Percentiles rank a stretch among this genome's conserved stretches.
Evolutionary conservation across 352 stramenopile genomes (phyloP).

Genomic region (Pythium aphanidermatum): DNA sequence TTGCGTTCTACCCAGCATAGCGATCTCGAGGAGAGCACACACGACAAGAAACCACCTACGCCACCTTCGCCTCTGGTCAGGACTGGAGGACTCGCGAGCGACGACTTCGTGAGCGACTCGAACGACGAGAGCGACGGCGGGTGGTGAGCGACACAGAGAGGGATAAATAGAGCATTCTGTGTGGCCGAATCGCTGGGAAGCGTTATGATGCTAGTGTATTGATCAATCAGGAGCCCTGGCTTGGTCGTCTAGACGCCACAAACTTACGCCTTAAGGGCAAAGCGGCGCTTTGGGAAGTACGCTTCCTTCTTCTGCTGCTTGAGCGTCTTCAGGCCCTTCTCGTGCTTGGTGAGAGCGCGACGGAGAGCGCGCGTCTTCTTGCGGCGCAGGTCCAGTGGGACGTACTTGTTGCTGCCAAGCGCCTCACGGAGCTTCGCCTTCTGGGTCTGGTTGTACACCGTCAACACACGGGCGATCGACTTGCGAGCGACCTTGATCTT

Average conservation of each 20-base stretch:
- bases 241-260: conserved; percentile 15
- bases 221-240: conserved; percentile 43
- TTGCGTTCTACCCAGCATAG: conserved; percentile 62
- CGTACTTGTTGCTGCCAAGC: conserved; percentile 94
- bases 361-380: conserved; percentile 99
- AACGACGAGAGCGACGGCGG: conserved; percentile 15
- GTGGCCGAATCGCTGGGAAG: conserved; percentile 36
- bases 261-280: conserved; percentile 97
- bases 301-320: conserved; percentile 95
- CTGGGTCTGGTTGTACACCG: conserved; percentile 99
- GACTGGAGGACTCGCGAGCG: not conserved
- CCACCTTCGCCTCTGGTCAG: not conserved
- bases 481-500: conserved; percentile 99
- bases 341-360: conserved; percentile 92
- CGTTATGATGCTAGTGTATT: conserved; percentile 45
- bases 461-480: conserved; percentile 98
- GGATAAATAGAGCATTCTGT: too few relatives aligned
- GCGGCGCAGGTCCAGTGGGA: conserved; percentile 96
- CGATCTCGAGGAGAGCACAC: conserved; percentile 1
- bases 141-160: not conserved
- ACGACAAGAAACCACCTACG: not conserved
- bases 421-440: conserved; percentile 96
- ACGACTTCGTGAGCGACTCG: conserved; percentile 23
- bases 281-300: conserved; percentile 96
- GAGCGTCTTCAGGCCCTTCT: conserved; percentile 92